Evolutionary conservation across 805 yeast species (phyloP), one percentile per base, ranked within the genome.

Genomic region (Tanozyma kutaoensis): DNA sequence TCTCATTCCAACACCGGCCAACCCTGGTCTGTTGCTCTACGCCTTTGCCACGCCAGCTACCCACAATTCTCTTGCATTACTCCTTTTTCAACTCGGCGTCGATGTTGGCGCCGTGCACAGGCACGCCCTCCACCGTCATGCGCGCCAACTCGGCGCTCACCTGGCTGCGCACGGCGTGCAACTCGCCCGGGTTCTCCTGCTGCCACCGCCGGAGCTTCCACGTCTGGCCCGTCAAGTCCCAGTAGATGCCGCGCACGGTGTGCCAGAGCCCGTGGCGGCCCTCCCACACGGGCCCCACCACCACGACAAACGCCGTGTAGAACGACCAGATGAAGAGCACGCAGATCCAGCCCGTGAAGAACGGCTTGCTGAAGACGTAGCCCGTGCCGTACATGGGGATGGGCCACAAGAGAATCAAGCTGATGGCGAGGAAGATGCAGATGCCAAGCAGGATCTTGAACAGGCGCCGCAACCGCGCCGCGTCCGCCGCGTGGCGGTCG

Each of bases 341-440:
- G 20, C 65, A 71, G 26, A 85, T 68, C 95, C 95, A 85, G 24
- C 94, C 95, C 5, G 91, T 79, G 52, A 84, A 85, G 55, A 81
- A 81, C 30, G 49, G 52, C 48, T 69, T 74, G 28, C 81, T 70
- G 52, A 84, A 85, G 22, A 84, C 60, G 45, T 84, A 84, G 3
- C 68, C 64, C 4, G 76, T 45, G 18, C 94, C 95, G 48, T 76
- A 84, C 91, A 85, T 76, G 37, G 95, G 95, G 84, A 84, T 79
- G 42, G 95, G 95, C 91, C 93, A 82, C 17, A 84, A 43, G 15
- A 85, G 65, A 18, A 84, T 53, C 26, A 84, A 55, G 25, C 76
- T 61, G 7, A 81, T 38, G 5, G 82, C 72, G 38, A 81, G 61
- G 23, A 66, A 53, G 3, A 69, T 49, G 46, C 86, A 77, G 22